Evolutionary conservation across 208 protist species (phyloP).

Genomic region (Acanthamoeba divionensis): DNA sequence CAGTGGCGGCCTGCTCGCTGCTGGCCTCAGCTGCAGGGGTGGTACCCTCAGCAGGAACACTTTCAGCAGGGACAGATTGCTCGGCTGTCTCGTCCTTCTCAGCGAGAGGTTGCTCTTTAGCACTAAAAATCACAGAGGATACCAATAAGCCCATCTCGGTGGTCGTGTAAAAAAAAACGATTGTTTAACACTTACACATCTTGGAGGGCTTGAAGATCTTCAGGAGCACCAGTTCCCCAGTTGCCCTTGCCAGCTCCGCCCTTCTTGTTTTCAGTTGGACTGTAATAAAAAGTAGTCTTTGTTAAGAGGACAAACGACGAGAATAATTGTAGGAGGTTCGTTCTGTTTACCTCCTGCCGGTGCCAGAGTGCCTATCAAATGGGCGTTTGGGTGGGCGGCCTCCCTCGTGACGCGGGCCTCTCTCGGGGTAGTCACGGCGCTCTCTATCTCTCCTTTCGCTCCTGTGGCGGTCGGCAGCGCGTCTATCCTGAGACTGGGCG

Average conservation of each 20-base stretch:
- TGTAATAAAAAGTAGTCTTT: background rate
- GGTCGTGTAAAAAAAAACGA: background rate
- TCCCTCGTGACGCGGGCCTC: background rate
- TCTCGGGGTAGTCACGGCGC: too few species aligned
- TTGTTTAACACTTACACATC: too few species aligned
- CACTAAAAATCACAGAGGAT: background rate
- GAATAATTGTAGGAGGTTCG: too few species aligned
- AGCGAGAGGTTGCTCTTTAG: background rate
- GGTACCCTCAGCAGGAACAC: background rate
- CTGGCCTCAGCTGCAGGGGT: too few species aligned
- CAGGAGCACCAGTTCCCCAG: background rate
- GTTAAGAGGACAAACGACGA: background rate
- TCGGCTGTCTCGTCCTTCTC: background rate
- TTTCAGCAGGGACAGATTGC: background rate
- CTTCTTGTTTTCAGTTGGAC: slow-evolving; percentile 39
- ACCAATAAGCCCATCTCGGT: background rate
- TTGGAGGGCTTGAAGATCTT: background rate
- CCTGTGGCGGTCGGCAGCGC: too few species aligned
- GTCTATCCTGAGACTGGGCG: too few species aligned
- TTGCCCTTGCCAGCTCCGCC: slow-evolving; percentile 1
- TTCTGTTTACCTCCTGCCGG: slow-evolving; percentile 1
- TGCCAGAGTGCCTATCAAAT: slow-evolving; percentile 25
- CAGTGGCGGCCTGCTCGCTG: background rate
- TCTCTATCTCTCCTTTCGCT: too few species aligned
- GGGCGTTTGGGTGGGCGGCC: background rate